Conservation (phyloP, 176 grass and related monocot genomes). For the Musa beccarii region DNA sequence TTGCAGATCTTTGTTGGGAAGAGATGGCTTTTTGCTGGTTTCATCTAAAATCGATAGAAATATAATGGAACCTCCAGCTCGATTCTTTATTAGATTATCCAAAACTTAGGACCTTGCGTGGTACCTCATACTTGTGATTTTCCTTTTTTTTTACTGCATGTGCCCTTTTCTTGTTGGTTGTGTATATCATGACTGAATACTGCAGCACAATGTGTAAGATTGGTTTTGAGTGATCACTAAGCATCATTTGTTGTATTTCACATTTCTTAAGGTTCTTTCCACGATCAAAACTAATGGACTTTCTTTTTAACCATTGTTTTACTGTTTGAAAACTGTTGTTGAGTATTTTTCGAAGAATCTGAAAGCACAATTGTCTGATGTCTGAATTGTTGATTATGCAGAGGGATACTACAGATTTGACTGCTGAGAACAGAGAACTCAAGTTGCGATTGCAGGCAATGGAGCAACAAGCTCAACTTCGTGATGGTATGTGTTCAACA, state of each 20-base stretch:
- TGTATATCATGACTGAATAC: no score
- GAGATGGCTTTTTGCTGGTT: no score
- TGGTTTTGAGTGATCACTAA: no score
- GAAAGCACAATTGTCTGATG: not conserved
- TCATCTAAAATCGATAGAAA: no score
- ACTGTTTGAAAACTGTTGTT: not conserved
- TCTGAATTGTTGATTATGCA: conserved; percentile 27
- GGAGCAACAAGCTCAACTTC: conserved; percentile 98
- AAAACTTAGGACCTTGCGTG: no score
- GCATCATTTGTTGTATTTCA: not conserved
- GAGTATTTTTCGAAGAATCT: not conserved
- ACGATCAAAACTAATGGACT: not conserved
- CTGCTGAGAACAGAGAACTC: conserved; percentile 84
- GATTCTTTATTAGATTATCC: no score
- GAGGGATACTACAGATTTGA: conserved; percentile 86
- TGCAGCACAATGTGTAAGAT: no score
- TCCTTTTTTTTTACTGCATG: no score
- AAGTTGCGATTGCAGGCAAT: conserved; percentile 86
- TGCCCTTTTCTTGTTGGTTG: no score
- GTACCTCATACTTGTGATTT: no score
- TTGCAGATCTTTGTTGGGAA: no score
- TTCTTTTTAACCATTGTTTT: not conserved
- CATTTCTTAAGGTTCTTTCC: not conserved
- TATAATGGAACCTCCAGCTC: no score
- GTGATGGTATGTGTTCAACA: conserved; percentile 53